Conservation (phyloP, 2,329 filamentous ascomycete species). For the Acrodontium crateriforme region DNA sequence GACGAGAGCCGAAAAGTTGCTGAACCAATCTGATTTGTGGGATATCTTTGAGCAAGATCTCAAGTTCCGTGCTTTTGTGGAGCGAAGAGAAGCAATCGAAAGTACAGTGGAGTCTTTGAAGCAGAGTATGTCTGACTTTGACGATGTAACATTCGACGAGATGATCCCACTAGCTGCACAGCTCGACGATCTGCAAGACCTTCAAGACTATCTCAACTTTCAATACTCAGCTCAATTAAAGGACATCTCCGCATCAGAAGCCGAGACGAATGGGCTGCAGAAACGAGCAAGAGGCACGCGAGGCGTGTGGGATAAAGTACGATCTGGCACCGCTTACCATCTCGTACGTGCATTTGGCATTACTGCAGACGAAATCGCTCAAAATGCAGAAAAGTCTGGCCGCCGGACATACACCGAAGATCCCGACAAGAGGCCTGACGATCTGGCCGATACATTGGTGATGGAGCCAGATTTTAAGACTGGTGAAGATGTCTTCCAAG, state of each 20-base stretch:
- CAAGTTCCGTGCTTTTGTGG: slow-evolving; percentile 83
- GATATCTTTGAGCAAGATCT: slow-evolving; percentile 87
- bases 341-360: slow-evolving; percentile 86
- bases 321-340: slow-evolving; percentile 63
- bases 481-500: slow-evolving; percentile 58
- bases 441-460: slow-evolving; percentile 69
- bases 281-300: slow-evolving; percentile 72
- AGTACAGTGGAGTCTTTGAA: slow-evolving; percentile 64
- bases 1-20: slow-evolving; percentile 68
- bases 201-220: slow-evolving; percentile 95
- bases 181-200: slow-evolving; percentile 90
- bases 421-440: slow-evolving; percentile 62
- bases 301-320: slow-evolving; percentile 69
- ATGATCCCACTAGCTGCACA: slow-evolving; percentile 68
- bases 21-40: slow-evolving; percentile 91
- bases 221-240: slow-evolving; percentile 75
- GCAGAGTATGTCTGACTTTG: slow-evolving; percentile 39
- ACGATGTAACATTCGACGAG: slow-evolving; percentile 65
- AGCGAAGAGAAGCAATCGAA: slow-evolving; percentile 78
- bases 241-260: slow-evolving; percentile 54
- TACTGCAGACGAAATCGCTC: slow-evolving; percentile 72
- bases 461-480: slow-evolving; percentile 61
- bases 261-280: slow-evolving; percentile 52
- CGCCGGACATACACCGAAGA: slow-evolving; percentile 77
- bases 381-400: slow-evolving; percentile 68